Percentiles rank a stretch among this genome's conserved stretches.
Evolutionary conservation across 2,329 filamentous ascomycete genomes (phyloP).

Genomic region (Taxawa tesnikishii): DNA sequence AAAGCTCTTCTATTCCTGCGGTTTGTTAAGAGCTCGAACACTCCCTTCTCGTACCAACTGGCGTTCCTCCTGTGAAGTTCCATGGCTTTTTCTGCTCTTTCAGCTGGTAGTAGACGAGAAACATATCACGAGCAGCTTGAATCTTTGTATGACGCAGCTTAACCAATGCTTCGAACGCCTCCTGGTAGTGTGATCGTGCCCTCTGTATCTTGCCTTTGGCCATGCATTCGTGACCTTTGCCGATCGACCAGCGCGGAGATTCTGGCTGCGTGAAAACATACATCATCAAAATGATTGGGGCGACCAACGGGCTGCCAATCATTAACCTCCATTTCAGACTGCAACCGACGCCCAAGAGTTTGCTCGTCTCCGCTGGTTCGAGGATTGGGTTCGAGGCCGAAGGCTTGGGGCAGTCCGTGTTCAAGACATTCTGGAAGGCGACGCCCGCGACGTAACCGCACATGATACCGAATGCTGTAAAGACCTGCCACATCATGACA

Average conservation of each 20-base stretch:
- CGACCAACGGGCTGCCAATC: constrained; percentile 29
- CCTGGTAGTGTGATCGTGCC: constrained; percentile 20
- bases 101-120: constrained; percentile 17
- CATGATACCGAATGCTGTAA: constrained; percentile 41
- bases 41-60: constrained; percentile 23
- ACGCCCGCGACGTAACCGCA: constrained; percentile 54
- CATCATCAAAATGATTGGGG: constrained; percentile 16
- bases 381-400: too few relatives aligned
- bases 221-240: constrained; percentile 25
- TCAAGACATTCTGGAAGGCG: constrained; percentile 46
- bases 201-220: background rate
- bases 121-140: constrained; percentile 28
- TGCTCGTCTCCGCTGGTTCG: too few relatives aligned
- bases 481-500: constrained; percentile 78
- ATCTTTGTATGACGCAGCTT: constrained; percentile 21
- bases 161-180: constrained; percentile 22
- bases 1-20: constrained; percentile 17
- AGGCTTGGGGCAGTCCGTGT: constrained; percentile 35
- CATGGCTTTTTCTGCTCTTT: constrained; percentile 19
- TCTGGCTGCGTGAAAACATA: constrained; percentile 31
- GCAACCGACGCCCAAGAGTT: constrained; percentile 13
- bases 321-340: constrained; percentile 26
- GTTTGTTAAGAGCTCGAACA: constrained; percentile 29
- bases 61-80: constrained; percentile 20
- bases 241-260: constrained; percentile 27